Evolutionary conservation across 169 alveolate genomes (phyloP).

Genomic region (Plasmodium ovale): DNA sequence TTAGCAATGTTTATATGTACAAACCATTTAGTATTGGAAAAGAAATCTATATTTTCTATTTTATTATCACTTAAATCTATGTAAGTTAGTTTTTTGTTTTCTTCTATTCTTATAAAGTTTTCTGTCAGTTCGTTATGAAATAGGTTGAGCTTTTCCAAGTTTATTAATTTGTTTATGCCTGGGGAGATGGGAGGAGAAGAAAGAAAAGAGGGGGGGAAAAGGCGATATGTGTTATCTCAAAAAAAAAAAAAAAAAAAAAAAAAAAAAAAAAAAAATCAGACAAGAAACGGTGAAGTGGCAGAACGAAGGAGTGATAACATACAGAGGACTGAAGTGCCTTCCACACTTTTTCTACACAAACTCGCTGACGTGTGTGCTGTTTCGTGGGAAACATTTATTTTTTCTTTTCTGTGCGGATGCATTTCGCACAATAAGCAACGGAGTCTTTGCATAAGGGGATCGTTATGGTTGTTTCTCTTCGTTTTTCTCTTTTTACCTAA

Average conservation of each 20-base stretch:
- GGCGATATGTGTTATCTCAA: neutral
- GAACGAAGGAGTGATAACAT: no score
- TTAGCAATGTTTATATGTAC: slow-evolving; percentile 43
- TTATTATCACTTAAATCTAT: slow-evolving; percentile 67
- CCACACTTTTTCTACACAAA: no score
- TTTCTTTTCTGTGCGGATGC: no score
- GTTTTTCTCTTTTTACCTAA: slow-evolving; percentile 43
- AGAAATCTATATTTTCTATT: slow-evolving; percentile 50
- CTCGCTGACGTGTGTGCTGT: no score
- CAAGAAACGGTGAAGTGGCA: no score
- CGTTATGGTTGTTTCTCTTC: no score
- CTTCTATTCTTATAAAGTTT: slow-evolving; percentile 26
- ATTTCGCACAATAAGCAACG: no score
- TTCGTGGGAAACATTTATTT: neutral
- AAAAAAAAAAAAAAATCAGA: neutral
- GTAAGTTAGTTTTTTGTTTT: slow-evolving; percentile 26
- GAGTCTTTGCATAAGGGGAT: no score
- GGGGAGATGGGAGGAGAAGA: neutral
- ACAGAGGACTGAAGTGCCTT: no score
- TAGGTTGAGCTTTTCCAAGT: slow-evolving; percentile 49
- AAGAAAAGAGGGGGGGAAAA: neutral
- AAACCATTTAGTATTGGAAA: slow-evolving; percentile 14
- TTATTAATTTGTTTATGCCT: slow-evolving; percentile 48
- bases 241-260: neutral
- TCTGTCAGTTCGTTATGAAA: slow-evolving; percentile 56